A percentile compares a stretch with the other conserved stretches of the same genome.
Evolutionary conservation across 2,329 filamentous ascomycete species (phyloP).

Genomic region (Xylariomycetidae sp.): DNA sequence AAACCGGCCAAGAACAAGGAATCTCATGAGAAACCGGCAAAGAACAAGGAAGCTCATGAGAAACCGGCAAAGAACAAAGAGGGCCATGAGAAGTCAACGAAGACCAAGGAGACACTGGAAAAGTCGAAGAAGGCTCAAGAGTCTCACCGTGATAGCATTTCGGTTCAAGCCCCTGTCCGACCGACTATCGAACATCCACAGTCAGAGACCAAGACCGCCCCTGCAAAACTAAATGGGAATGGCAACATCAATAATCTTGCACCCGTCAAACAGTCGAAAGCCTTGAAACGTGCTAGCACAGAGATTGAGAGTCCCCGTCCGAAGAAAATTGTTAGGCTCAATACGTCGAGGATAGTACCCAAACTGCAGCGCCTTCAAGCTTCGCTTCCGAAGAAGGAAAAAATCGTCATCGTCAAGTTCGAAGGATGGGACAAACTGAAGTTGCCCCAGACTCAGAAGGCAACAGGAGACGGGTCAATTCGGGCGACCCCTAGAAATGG

Average conservation of each 20-base stretch:
- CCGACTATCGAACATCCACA: conserved; percentile 22
- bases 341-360: conserved; percentile 21
- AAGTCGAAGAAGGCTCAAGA: conserved; percentile 13
- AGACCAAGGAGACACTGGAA: too few relatives aligned
- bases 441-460: conserved; percentile 10
- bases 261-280: conserved; percentile 12
- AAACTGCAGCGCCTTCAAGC: conserved; percentile 16
- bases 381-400: conserved; percentile 13
- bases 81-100: too few relatives aligned
- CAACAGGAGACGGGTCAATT: conserved; percentile 20
- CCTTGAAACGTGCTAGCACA: conserved; percentile 23
- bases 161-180: conserved; percentile 22
- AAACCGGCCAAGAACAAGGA: not conserved
- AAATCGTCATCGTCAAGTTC: conserved; percentile 24
- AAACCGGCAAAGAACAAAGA: not conserved
- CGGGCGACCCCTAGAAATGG: conserved; percentile 23
- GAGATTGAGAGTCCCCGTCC: conserved; percentile 24
- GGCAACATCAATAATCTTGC: conserved; percentile 8
- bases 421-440: conserved; percentile 21
- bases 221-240: conserved; percentile 17
- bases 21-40: not conserved
- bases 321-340: conserved; percentile 28
- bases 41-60: too few relatives aligned
- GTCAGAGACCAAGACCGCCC: conserved; percentile 15
- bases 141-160: conserved; percentile 22